Evolutionary conservation across 1,139 yeast genomes (phyloP).

Genomic region (Schwanniomyces etchellsii): DNA sequence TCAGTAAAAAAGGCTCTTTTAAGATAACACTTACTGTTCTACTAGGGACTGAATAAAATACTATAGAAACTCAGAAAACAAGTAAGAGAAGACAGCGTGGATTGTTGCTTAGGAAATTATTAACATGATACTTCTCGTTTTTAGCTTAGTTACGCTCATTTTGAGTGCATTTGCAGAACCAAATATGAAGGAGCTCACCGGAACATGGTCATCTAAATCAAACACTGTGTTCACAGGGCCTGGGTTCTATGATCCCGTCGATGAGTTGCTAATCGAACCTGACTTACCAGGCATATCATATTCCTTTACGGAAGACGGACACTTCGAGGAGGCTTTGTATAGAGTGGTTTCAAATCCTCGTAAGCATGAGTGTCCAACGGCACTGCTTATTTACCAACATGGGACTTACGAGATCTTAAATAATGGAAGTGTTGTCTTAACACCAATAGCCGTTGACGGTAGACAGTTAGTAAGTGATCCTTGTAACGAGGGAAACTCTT

Average conservation of each 20-base stretch:
- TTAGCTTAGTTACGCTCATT: no score
- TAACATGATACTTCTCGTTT: no score
- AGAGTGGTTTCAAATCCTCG: slow-evolving; percentile 67
- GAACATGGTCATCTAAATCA: slow-evolving; percentile 96
- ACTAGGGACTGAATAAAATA: no score
- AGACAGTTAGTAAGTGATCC: slow-evolving; percentile 89
- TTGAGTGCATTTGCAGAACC: slow-evolving; percentile 9
- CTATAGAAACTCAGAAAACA: no score
- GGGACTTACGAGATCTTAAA: slow-evolving; percentile 62
- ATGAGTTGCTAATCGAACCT: slow-evolving; percentile 90
- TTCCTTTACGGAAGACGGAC: slow-evolving; percentile 89
- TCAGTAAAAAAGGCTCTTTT: no score
- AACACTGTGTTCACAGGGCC: slow-evolving; percentile 96
- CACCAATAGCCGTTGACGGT: slow-evolving; percentile 84
- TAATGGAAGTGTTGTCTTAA: slow-evolving; percentile 65
- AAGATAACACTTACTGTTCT: no score
- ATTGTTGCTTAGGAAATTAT: no score
- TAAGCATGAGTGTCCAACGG: slow-evolving; percentile 78
- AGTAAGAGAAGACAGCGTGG: no score
- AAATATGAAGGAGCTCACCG: slow-evolving; percentile 45
- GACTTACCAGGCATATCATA: slow-evolving; percentile 90
- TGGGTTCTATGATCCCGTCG: slow-evolving; percentile 92
- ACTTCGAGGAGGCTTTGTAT: slow-evolving; percentile 84
- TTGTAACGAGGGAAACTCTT: slow-evolving; percentile 52
- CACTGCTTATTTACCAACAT: slow-evolving; percentile 81